A percentile compares a stretch with the other conserved stretches of the same genome.
Conservation (phyloP, 2,329 filamentous ascomycete genomes). For the Pseudohalonectria lignicola region DNA sequence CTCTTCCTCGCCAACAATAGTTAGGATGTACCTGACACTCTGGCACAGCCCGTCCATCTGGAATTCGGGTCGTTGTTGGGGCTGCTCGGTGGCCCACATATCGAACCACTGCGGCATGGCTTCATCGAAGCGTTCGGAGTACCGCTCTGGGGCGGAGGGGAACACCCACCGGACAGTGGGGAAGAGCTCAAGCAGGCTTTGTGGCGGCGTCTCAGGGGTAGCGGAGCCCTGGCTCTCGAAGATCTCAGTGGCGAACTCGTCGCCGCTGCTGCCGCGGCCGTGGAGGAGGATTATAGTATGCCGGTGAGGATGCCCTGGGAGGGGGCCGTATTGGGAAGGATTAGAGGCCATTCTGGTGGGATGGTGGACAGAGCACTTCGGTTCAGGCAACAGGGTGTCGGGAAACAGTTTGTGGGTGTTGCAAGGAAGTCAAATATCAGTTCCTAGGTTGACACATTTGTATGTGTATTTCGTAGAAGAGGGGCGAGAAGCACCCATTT, state of each 20-base stretch:
- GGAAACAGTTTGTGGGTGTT: no score
- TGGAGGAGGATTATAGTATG: constrained; percentile 33
- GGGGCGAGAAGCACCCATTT: no score
- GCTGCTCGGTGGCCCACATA: constrained; percentile 40
- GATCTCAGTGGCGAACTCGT: constrained; percentile 20
- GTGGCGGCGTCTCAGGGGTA: neutral
- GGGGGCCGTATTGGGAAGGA: no score
- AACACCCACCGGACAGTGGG: constrained; percentile 17
- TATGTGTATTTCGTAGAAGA: no score
- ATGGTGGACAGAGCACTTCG: no score
- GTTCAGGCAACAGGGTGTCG: neutral
- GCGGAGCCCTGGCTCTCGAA: neutral
- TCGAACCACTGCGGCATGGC: constrained; percentile 9
- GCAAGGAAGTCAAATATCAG: no score
- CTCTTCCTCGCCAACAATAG: neutral
- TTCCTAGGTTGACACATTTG: no score
- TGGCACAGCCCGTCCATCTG: neutral
- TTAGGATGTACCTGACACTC: neutral
- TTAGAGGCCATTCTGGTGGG: no score
- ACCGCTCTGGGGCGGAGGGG: constrained; percentile 9
- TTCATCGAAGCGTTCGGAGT: constrained; percentile 11
- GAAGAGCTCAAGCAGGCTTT: neutral
- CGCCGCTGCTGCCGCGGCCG: constrained; percentile 26
- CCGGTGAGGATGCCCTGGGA: constrained; percentile 16
- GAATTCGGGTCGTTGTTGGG: constrained; percentile 17